Evolutionary conservation across 1,284 basidiomycete genomes (phyloP).

Genomic region (Acaromyces ingoldii): DNA sequence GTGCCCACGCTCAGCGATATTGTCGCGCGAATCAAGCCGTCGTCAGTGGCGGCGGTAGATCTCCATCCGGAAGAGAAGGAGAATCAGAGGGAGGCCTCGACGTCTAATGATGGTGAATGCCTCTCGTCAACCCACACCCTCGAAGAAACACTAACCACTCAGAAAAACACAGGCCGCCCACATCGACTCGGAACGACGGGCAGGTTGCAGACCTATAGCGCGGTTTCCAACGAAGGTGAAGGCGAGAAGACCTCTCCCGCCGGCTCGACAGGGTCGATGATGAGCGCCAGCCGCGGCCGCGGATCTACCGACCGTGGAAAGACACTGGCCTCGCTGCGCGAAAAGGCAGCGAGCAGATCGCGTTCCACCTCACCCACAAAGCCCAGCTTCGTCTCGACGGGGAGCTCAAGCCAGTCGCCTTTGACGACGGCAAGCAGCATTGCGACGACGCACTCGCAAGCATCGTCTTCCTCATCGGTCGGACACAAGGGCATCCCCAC

Average conservation of each 20-base stretch:
- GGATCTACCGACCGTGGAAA: too few species aligned
- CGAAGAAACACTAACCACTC: slow-evolving; percentile 4
- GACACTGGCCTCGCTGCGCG: neutral
- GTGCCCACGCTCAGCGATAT: slow-evolving; percentile 35
- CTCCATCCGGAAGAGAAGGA: too few species aligned
- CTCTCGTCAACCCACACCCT: neutral
- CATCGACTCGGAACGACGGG: too few species aligned
- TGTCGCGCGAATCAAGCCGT: too few species aligned
- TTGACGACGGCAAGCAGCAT: neutral
- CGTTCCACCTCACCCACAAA: slow-evolving; percentile 3
- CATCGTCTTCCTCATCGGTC: slow-evolving; percentile 13
- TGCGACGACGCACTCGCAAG: neutral
- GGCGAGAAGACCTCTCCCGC: too few species aligned
- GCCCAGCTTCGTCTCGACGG: neutral
- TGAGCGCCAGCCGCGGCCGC: slow-evolving; percentile 8
- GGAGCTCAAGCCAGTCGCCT: neutral
- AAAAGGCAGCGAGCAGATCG: neutral
- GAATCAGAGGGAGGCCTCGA: neutral
- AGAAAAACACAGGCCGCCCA: neutral
- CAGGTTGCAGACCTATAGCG: too few species aligned
- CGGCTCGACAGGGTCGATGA: neutral
- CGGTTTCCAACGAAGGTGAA: too few species aligned
- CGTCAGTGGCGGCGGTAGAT: too few species aligned
- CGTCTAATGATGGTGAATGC: slow-evolving; percentile 10
- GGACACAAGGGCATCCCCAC: slow-evolving; percentile 32